Base-by-base conservation (phyloP, 2,329 filamentous ascomycete genomes). In the Colletotrichum tamarilloi region DNA sequence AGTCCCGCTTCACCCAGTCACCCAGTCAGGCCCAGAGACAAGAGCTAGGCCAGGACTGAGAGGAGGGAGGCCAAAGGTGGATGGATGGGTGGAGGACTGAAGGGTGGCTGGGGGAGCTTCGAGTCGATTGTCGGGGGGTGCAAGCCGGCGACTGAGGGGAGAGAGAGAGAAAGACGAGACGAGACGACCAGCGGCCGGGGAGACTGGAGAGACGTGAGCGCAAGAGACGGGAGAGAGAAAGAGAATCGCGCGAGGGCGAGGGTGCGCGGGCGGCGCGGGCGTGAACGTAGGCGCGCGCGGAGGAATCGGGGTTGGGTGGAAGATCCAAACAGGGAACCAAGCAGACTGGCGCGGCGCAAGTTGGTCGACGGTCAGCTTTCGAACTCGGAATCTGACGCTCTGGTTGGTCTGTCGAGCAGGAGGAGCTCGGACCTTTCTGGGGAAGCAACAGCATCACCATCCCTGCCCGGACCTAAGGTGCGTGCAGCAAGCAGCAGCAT, bases 251-350 rank as follows among this genome's bases (percentile, higher is more conserved):
- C 52, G n/a, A 24, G 42, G 28, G 49, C 28, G 46, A 24, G 42
- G 28, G 60, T n/a, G 62, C 67, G 56, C 35, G 19, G 42, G 42
- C 42, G 42, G 42, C 42, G 42, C 42, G 42, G 42, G 42, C 42
- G 42, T 46, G 42, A 19, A 46, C 42, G 19, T 46, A 12, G 64
- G 73, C 49, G 69, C 69, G 73, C 49, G 52, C 38, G 42, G 30
- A 69, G 49, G 32, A 74, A 49, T 60, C 71, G 30, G 62, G 60
- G 19, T 42, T 59, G 16, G 57, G 22, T 67, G 62, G 56, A 32
- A 74, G 73, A 75, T 73, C 65, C 60, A 73, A 73, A 73, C 69
- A 72, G 69, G 64, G 73, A 74, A 56, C 11, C 62, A 72, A 46
- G 22, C 62, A 30, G 62, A 60, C 38, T 65, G 66, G 26, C 24